phyloP scores from a whole-genome alignment of 441 rosid species.

The Geranium incanum region DNA sequence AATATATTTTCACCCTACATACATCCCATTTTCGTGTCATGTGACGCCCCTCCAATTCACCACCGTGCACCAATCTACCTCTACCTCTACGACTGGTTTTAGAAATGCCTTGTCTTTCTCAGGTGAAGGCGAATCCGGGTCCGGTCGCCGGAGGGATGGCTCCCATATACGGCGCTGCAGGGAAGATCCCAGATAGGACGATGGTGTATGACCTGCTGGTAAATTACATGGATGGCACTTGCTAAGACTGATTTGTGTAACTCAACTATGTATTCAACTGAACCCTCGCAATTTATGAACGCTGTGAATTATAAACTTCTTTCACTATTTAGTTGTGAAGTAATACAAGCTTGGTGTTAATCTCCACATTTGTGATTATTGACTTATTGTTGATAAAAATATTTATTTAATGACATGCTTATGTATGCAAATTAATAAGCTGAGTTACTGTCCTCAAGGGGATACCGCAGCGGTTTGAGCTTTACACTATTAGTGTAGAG shows the following conservation, averaged over 20 bases:
- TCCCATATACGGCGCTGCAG: constrained; percentile 96
- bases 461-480: too few species aligned
- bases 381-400: too few species aligned
- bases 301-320: not conserved
- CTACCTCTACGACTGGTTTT: too few species aligned
- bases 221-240: constrained; percentile 76
- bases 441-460: too few species aligned
- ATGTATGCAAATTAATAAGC: too few species aligned
- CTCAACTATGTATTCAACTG: not conserved
- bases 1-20: too few species aligned
- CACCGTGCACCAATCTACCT: too few species aligned
- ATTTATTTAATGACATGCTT: too few species aligned
- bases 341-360: not conserved
- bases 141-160: constrained; percentile 79
- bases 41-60: too few species aligned
- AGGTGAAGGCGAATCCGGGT: constrained; percentile 84
- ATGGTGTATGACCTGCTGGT: constrained; percentile 75
- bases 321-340: not conserved
- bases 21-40: too few species aligned
- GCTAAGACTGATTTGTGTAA: constrained; percentile 27
- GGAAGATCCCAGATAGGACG: constrained; percentile 76
- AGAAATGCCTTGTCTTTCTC: constrained; percentile 7
- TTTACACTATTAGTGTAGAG: too few species aligned
- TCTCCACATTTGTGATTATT: not conserved
- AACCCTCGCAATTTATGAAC: not conserved